Evolutionary conservation across 2,329 filamentous ascomycete genomes (phyloP).

Genomic region (Venturia pyrina): DNA sequence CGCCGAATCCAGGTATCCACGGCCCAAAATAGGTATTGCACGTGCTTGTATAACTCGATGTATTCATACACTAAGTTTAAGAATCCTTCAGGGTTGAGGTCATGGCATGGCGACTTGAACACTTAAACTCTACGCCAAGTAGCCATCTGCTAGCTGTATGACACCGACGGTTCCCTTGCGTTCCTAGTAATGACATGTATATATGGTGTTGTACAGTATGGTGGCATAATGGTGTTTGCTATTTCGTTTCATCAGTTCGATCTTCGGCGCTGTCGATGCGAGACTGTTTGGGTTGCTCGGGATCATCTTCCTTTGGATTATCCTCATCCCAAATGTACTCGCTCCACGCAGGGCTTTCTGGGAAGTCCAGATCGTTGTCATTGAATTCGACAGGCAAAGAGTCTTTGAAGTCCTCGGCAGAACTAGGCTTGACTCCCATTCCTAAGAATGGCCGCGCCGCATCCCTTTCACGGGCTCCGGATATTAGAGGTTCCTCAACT

Average conservation of each 20-base stretch:
- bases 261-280: background rate
- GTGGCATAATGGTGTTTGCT: background rate
- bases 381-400: background rate
- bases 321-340: background rate
- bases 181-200: background rate
- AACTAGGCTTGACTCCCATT: background rate
- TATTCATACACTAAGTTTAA: background rate
- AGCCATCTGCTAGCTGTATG: background rate
- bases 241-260: background rate
- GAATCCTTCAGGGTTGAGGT: background rate
- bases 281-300: background rate
- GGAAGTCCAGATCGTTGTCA: background rate
- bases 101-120: background rate
- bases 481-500: background rate
- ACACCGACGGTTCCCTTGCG: background rate
- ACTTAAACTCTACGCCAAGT: background rate
- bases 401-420: background rate
- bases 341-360: background rate
- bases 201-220: background rate
- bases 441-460: background rate
- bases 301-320: background rate
- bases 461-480: background rate
- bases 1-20: background rate
- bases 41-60: background rate
- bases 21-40: background rate